Conservation (phyloP, 2,329 filamentous ascomycete species). For the Davidsoniella eucalypti region DNA sequence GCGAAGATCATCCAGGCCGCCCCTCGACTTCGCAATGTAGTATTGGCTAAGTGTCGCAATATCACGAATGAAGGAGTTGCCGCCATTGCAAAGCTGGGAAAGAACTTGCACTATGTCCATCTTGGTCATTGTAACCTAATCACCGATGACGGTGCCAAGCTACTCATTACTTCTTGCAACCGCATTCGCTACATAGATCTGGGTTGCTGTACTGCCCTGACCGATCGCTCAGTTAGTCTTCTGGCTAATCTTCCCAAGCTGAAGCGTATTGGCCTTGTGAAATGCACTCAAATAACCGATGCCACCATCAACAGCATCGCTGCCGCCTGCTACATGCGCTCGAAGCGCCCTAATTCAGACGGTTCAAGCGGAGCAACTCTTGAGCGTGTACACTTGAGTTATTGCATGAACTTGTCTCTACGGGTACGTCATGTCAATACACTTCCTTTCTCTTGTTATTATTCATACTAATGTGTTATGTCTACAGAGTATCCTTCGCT, state of each 20-base stretch:
- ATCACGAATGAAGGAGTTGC: conserved; percentile 81
- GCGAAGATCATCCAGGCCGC: conserved; percentile 75
- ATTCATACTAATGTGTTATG: neutral
- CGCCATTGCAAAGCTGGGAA: conserved; percentile 76
- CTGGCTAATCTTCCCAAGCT: conserved; percentile 80
- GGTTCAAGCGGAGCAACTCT: conserved; percentile 35
- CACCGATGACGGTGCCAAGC: conserved; percentile 75
- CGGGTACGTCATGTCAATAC: conserved; percentile 37
- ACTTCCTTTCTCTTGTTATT: neutral
- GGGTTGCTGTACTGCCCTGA: conserved; percentile 82
- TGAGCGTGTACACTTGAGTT: conserved; percentile 90
- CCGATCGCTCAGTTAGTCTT: conserved; percentile 70
- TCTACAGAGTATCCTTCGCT: conserved; percentile 57
- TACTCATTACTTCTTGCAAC: conserved; percentile 71
- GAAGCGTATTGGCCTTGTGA: conserved; percentile 86
- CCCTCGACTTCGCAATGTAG: conserved; percentile 77
- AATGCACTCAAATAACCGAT: conserved; percentile 82
- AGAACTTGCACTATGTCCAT: conserved; percentile 94
- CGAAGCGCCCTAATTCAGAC: conserved; percentile 15
- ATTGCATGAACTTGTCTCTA: conserved; percentile 73
- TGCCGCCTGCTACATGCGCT: neutral
- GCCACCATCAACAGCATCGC: conserved; percentile 45
- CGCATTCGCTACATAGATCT: conserved; percentile 94
- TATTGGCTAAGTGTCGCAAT: conserved; percentile 83
- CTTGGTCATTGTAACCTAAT: conserved; percentile 85